Evolutionary conservation across 108 stramenopile genomes (phyloP), one percentile per base, ranked within the genome.

Genomic region (Cyclotella sp.): DNA sequence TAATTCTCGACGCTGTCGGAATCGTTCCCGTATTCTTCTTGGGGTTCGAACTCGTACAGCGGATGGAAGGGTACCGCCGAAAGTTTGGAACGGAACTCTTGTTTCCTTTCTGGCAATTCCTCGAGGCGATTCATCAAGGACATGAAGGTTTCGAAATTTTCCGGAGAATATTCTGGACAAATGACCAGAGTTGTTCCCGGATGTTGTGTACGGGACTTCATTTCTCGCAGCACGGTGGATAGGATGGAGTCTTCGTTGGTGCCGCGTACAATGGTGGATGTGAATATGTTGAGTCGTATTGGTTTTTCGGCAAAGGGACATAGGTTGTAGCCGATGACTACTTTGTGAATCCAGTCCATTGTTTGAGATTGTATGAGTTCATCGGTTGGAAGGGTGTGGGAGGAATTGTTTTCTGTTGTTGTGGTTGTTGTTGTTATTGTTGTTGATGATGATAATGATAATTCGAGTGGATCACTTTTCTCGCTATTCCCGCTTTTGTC

Each of bases 61-160:
- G 94, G 94, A 76, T 95, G 94, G 69, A 95, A 95, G 12, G 91
- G 88, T 6, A 90, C 91, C 14, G 92, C 59, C 63, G 92, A 91
- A 16, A 95, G 68, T 10, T 68, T 34, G 19, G 82, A 88, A 18
- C 67, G 63, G 16, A 95, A 69, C 18, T 41, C 70, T 10, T 85
- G 74, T 45, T 71, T 66, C 28, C 85, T 52, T 30, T 90, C 88
- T 63, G 84, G 63, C 14, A 91, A 63, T 16, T 81, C 85, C 9
- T 86, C 78, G 1, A 92, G 29, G 0, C 72, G 76, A 28, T 81
- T 66, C 24, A 89, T 78, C 40, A 90, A 46, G 15, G 78, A 81
- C 61, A 92, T 54, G 80, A 77, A 95, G 7, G 40, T 15, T 14
- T 74, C 64, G 71, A 95, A 95, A 52, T 89, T 74, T 30, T 82